Evolutionary conservation across 2,329 filamentous ascomycete genomes (phyloP), one percentile per base, ranked within the genome.

Genomic region (Cercospora beticola): DNA sequence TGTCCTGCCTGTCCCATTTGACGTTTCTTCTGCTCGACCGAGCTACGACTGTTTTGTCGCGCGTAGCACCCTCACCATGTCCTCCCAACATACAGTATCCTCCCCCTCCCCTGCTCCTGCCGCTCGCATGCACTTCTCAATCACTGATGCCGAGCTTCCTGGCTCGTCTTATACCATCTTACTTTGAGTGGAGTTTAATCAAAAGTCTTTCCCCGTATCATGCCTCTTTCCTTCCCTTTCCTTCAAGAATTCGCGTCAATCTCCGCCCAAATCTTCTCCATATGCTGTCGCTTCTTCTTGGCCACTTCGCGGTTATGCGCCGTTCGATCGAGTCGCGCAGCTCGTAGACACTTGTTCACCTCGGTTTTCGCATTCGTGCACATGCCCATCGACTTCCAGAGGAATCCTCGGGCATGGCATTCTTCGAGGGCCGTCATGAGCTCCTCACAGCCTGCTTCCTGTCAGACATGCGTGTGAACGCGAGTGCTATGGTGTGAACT

Each of bases 361-460:
- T 92, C 85, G 52, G 88, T 85, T 81, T 99, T 99, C 71, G 91
- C 87, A 49, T 90, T 87, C 80, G 93, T 98, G 87, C 95, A 99
- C 84, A 91, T 92, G 66, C 95, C 95, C 70, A 92, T 83, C 1
- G 92, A 89, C 82, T 97, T 97, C 88, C 92, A 94, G 67, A 99
- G 82, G 82, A 99, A 99, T 65, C 95, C 95, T 68, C 87, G 87
- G 33, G 92, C 91, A 79, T 99, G 95, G 83, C 95, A 99, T 84
- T 97, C 93, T 77, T 98, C 95, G 74, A 99, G 92, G 59, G 92
- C 91, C 62, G 86, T 90, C 89, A 98, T 97, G 79, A 99, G 88
- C 74, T 97, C 93, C 81, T 94, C 92, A 86, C 95, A 99, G 77
- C 91, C 95, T 99, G 76, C 23, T 58, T 31, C 59, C 68, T 56